Evolutionary conservation across 1,284 basidiomycete species (phyloP).

Genomic region (Puccinia horiana): DNA sequence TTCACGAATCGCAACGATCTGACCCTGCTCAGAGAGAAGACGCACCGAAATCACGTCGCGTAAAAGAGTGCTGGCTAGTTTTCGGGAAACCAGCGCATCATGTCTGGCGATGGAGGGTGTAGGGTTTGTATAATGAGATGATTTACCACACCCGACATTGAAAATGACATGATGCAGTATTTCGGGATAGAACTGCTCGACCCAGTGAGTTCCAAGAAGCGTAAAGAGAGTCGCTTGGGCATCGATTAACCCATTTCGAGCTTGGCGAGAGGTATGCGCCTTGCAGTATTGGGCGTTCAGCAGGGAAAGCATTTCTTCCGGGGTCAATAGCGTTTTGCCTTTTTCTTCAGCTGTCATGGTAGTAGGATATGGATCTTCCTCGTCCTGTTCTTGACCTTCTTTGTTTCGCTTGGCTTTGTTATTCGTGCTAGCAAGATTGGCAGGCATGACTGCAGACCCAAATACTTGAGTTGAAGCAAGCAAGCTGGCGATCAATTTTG

Average conservation of each 20-base stretch:
- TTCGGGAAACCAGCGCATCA: constrained; percentile 73
- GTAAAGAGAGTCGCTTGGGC: constrained; percentile 79
- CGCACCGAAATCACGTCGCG: constrained; percentile 82
- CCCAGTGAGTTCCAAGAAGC: constrained; percentile 73
- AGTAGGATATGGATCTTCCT: constrained; percentile 63
- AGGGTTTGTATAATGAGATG: constrained; percentile 52
- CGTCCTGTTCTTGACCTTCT: constrained; percentile 65
- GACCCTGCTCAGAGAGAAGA: constrained; percentile 87
- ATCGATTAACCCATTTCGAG: constrained; percentile 81
- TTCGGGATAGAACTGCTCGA: constrained; percentile 78
- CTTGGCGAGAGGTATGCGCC: constrained; percentile 65
- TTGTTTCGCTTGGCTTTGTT: constrained; percentile 65
- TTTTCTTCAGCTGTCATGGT: constrained; percentile 64
- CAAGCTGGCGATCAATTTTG: constrained; percentile 77
- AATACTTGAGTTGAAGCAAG: constrained; percentile 81
- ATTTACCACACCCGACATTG: constrained; percentile 65
- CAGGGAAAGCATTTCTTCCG: constrained; percentile 76
- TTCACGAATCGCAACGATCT: constrained; percentile 86
- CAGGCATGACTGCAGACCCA: constrained; percentile 57
- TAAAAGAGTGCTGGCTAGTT: constrained; percentile 73
- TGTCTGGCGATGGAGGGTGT: constrained; percentile 31
- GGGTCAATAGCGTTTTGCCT: constrained; percentile 72
- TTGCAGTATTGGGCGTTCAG: constrained; percentile 80
- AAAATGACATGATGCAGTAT: constrained; percentile 72
- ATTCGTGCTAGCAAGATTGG: constrained; percentile 58